Base-by-base conservation (phyloP, 106 monocot species). In the Acanthochlamys bracteata region DNA sequence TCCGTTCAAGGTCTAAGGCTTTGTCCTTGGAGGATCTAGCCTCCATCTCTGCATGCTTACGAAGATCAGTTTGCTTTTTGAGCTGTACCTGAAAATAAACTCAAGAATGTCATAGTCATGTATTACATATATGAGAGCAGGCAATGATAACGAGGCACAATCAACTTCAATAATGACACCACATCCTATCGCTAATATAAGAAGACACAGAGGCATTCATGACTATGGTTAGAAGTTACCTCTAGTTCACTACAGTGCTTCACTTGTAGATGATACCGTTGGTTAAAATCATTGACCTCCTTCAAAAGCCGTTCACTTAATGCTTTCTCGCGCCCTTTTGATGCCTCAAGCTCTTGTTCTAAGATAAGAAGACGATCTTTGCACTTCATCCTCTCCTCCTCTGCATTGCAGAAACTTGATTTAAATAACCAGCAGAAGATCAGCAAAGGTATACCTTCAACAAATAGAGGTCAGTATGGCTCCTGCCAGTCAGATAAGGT, bases 261-360 rank as follows among this genome's bases (percentile, higher is more conserved):
- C 24, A 84, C 13, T 60, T 81, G 84, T 2, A n/a, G 22, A 25
- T 66, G 57, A 55, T 84, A 81, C 7, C 73, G 65, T 64, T 81
- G 78, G 41, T 81, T 69, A 49, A 69, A 78, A 42, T 81, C 75
- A 52, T 33, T 49, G 12, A 81, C 69, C 75, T 89, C 88, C 53
- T 89, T 89, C 61, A 89, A 21, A 23, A 89, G 20, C 22, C 65
- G 60, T 19, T 81, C 84, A 24, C 81, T 71, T 41, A 89, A 67
- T 64, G 88, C 71, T 49, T 66, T 45, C 59, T 89, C 84, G 15
- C 84, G 77, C n/a, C 75, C 88, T 74, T 84, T 89, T n/a, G 84
- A 66, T 47, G 88, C 88, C 24, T 70, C 78, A 58, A 89, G 73
- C 55, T 89, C 84, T 78, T 89, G 88, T 60, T 84, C 70, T 11